Base-by-base conservation (phyloP, 371 early-diverging fungal genomes). In the Blastocladiella emersonii region DNA sequence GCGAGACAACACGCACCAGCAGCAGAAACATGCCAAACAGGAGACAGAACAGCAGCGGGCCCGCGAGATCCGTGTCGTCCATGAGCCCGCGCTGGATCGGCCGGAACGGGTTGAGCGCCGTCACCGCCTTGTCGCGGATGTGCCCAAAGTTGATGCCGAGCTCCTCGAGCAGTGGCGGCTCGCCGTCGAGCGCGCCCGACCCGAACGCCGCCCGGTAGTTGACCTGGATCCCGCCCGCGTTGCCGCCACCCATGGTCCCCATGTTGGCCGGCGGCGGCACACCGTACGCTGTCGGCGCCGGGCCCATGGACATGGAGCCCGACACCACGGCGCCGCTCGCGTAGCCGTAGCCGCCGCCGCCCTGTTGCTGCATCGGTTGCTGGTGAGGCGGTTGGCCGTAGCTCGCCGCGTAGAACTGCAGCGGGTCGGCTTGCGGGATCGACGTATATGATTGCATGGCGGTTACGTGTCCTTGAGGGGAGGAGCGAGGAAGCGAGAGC, bases 51-150 rank as follows among this genome's bases (percentile, higher is more conserved):
- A 95, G 65, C 43, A 95, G 71, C 39, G 98, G 98, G 0, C 98
- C 98, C 8, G 92, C 92, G 69, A 97, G 78, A 72, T 97, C 98
- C 6, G 94, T 82, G 69, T 97, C 92, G 61, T 88, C 90, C 86
- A 95, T 92, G 63, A 96, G 91, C 51, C 92, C 77, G 36, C 83
- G 81, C 64, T 93, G 92, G n/a, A 93, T 83, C 19, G 81, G 80
- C 60, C 84, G 79, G 62, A 95, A 82, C 8, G 95, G 94, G 71
- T 95, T 93, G 62, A 97, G 76, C 2, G 93, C 97, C 3, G 91
- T 78, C 60, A 93, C 70, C 23, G 89, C 86, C 77, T 87, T 87
- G 45, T 80, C 77, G 71, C 83, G 79, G 73, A 95, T 91, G 70
- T 95, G 93, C 43, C 68, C 76, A 71, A 93, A 95, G 72, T 92